phyloP scores from a whole-genome alignment of 768 basidiomycete species.

The Suillus brevipes region DNA sequence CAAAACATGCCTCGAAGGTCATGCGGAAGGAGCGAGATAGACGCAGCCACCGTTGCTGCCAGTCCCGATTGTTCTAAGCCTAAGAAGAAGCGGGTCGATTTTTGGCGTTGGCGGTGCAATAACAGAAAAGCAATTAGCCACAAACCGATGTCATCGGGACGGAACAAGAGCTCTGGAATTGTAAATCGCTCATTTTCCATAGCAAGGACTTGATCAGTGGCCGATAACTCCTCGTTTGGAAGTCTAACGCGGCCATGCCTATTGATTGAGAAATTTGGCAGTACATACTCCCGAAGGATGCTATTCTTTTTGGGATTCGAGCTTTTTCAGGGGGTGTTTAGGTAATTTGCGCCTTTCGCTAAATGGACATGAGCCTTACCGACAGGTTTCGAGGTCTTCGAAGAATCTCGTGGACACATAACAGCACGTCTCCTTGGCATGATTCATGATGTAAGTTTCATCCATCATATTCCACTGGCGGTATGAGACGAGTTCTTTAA shows the following conservation, averaged over 20 bases:
- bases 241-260: slow-evolving; percentile 57
- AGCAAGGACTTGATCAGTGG: slow-evolving; percentile 68
- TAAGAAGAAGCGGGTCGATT: slow-evolving; percentile 23
- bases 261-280: slow-evolving; percentile 82
- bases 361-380: slow-evolving; percentile 50
- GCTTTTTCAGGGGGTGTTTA: slow-evolving; percentile 38
- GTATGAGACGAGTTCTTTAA: slow-evolving; percentile 91
- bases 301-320: slow-evolving; percentile 55
- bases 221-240: slow-evolving; percentile 51
- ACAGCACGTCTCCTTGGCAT: slow-evolving; percentile 88
- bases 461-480: slow-evolving; percentile 99
- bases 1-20: slow-evolving; percentile 94
- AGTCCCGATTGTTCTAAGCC: slow-evolving; percentile 84
- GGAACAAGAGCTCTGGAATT: slow-evolving; percentile 91
- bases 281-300: slow-evolving; percentile 85
- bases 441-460: slow-evolving; percentile 90
- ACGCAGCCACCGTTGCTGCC: slow-evolving; percentile 69
- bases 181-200: slow-evolving; percentile 93
- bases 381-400: slow-evolving; percentile 72
- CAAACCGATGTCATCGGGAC: slow-evolving; percentile 86
- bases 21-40: slow-evolving; percentile 72
- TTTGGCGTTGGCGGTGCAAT: slow-evolving; percentile 11
- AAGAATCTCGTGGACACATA: slow-evolving; percentile 77
- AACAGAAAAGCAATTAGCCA: slow-evolving; percentile 16
- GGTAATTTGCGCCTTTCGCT: slow-evolving; percentile 16